Conservation (phyloP, 805 yeast genomes). For the Maudiozyma pseudohumilis region DNA sequence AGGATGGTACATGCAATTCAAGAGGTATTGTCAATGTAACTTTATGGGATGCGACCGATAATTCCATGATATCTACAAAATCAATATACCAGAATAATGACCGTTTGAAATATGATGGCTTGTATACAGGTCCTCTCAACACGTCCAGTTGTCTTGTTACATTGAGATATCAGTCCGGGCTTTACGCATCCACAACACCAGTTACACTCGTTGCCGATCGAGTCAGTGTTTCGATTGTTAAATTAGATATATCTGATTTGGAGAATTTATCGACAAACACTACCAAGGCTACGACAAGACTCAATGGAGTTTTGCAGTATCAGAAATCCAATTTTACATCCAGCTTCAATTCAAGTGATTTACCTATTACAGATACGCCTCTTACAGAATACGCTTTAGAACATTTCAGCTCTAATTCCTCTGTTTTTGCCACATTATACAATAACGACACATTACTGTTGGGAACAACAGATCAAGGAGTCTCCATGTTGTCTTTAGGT, state of each 20-base stretch:
- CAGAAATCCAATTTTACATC: slow-evolving; percentile 55
- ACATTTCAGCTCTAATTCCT: slow-evolving; percentile 19
- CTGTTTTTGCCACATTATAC: slow-evolving; percentile 25
- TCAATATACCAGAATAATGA: slow-evolving; percentile 72
- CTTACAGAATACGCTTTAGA: slow-evolving; percentile 33
- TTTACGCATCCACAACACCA: slow-evolving; percentile 19
- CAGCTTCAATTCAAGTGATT: slow-evolving; percentile 22
- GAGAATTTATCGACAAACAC: slow-evolving; percentile 13
- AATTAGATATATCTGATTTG: slow-evolving; percentile 32
- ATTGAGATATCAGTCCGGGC: slow-evolving; percentile 31
- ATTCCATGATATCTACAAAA: slow-evolving; percentile 31
- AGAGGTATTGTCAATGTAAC: slow-evolving; percentile 79
- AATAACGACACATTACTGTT: slow-evolving; percentile 38
- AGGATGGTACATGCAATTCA: slow-evolving; percentile 53
- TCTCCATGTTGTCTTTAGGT: slow-evolving; percentile 28
- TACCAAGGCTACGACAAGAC: slow-evolving; percentile 27
- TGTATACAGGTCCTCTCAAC: slow-evolving; percentile 61
- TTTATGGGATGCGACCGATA: slow-evolving; percentile 33
- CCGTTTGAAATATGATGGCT: slow-evolving; percentile 66
- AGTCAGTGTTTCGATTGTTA: slow-evolving; percentile 40
- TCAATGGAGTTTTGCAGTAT: slow-evolving; percentile 81
- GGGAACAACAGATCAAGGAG: slow-evolving; percentile 37
- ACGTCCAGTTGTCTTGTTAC: slow-evolving; percentile 36
- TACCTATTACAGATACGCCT: slow-evolving; percentile 39
- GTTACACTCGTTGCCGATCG: slow-evolving; percentile 60